Conservation (phyloP, 306 rosid species). For the Cucurbita moschata region DNA sequence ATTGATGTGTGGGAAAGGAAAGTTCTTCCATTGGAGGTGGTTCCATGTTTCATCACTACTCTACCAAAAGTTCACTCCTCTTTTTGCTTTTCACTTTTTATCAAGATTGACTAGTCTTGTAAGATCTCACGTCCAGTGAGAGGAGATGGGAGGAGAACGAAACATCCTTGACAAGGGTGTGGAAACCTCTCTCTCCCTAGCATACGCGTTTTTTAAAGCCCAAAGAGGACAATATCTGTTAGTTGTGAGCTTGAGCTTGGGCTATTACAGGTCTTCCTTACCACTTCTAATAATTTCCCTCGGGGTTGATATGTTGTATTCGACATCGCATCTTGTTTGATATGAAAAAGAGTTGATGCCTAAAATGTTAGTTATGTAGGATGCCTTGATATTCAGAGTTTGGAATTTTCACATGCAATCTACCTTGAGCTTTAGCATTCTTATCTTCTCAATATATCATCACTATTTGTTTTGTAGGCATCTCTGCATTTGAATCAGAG, state of each 20-base stretch:
- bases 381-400: background rate
- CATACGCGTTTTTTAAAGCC: no score
- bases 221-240: no score
- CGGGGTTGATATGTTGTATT: background rate
- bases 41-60: background rate
- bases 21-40: background rate
- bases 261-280: no score
- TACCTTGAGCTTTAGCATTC: background rate
- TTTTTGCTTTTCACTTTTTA: background rate
- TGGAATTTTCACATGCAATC: background rate
- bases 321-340: background rate
- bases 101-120: background rate
- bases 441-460: slow-evolving; percentile 11
- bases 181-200: no score
- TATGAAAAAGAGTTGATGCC: background rate
- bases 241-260: no score
- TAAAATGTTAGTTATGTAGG: background rate
- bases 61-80: background rate
- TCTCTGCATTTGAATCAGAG: slow-evolving; percentile 60
- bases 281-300: background rate
- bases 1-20: background rate
- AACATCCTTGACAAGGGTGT: no score
- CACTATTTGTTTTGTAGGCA: slow-evolving; percentile 29
- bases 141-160: no score
- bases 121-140: no score